Percentiles rank a stretch among this genome's conserved stretches.
phyloP scores from a whole-genome alignment of 352 stramenopile species.

The Nothophytophthora sp. region DNA sequence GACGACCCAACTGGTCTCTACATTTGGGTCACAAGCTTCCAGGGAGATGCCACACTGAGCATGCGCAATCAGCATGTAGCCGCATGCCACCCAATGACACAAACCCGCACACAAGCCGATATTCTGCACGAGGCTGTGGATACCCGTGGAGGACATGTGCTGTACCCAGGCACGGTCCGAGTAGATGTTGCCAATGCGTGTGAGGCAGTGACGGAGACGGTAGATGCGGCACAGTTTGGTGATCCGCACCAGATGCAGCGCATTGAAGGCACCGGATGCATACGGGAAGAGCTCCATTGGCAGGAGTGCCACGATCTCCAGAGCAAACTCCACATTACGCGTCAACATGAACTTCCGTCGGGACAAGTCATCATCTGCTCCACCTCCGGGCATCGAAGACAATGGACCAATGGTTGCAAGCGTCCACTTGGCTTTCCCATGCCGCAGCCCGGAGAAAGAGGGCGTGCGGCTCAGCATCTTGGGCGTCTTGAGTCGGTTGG shows the following conservation, averaged over 20 bases:
- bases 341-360: not conserved
- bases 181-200: constrained; percentile 44
- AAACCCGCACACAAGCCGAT: constrained; percentile 25
- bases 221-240: constrained; percentile 51
- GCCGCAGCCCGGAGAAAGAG: no score
- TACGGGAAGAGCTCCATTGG: constrained; percentile 45
- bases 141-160: constrained; percentile 47
- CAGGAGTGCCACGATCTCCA: constrained; percentile 44
- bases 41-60: constrained; percentile 41
- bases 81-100: constrained; percentile 49
- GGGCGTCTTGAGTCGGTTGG: constrained; percentile 21
- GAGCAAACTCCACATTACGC: constrained; percentile 29
- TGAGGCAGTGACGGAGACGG: constrained; percentile 30
- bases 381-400: constrained; percentile 8
- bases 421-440: constrained; percentile 37
- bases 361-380: not conserved
- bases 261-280: constrained; percentile 31
- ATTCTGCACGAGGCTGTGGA: constrained; percentile 33
- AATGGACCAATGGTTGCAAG: constrained; percentile 28
- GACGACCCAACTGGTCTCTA: constrained; percentile 51
- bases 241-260: constrained; percentile 47
- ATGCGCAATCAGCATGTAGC: constrained; percentile 59
- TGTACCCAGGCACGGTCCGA: constrained; percentile 32
- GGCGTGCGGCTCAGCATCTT: constrained; percentile 12
- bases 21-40: constrained; percentile 30